A percentile compares a stretch with the other conserved stretches of the same genome.
Evolutionary conservation across 2,329 filamentous ascomycete genomes (phyloP).

Genomic region (Gaeumannomyces sp.): DNA sequence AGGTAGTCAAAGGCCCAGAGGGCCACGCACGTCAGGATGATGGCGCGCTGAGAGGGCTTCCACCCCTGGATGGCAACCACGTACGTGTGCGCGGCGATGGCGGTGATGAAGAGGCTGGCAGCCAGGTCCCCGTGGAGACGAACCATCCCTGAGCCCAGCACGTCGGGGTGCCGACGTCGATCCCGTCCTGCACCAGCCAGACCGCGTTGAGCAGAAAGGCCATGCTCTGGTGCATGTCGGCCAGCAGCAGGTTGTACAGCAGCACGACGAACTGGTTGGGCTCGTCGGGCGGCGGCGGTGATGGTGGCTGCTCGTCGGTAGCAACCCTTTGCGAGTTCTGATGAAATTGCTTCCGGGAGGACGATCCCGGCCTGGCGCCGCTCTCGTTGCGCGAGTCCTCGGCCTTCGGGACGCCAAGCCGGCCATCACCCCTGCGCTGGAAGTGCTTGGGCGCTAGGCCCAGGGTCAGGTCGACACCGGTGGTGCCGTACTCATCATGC

Average conservation of each 20-base stretch:
- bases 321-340: neutral
- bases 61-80: constrained; percentile 44
- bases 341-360: neutral
- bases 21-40: constrained; percentile 34
- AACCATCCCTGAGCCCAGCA: constrained; percentile 53
- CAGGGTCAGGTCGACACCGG: constrained; percentile 20
- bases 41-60: constrained; percentile 35
- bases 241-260: constrained; percentile 52
- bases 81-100: constrained; percentile 53
- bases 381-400: constrained; percentile 1
- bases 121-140: constrained; percentile 52
- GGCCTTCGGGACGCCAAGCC: neutral
- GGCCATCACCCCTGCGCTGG: neutral
- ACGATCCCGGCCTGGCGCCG: neutral
- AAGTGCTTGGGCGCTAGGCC: constrained; percentile 23
- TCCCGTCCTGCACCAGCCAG: constrained; percentile 41
- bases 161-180: constrained; percentile 38
- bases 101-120: constrained; percentile 50
- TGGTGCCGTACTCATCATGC: neutral
- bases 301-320: neutral
- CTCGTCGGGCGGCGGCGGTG: neutral
- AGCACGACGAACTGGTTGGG: constrained; percentile 53
- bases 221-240: constrained; percentile 50
- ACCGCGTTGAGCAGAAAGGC: constrained; percentile 50
- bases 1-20: constrained; percentile 46